These are phyloP conservation scores for Solanum chaucha DNA, from an alignment of 257 asterid species.

Conservation along the genomic window DNA sequence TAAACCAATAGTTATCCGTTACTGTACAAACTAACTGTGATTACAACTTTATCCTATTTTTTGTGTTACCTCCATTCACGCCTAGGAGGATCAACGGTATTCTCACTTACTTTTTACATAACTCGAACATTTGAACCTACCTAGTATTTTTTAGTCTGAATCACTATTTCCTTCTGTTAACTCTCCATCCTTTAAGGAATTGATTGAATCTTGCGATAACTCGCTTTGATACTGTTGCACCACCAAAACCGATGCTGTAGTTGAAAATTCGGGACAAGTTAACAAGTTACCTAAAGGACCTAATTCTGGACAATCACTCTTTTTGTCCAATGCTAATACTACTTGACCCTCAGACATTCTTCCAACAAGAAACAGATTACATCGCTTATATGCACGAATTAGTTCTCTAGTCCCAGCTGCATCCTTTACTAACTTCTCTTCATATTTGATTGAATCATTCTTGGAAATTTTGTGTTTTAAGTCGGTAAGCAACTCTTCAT, in stretches of 20 bases:
- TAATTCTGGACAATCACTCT: slow-evolving; percentile 38
- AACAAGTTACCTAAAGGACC: slow-evolving; percentile 44
- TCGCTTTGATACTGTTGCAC: slow-evolving; percentile 42
- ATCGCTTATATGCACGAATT: slow-evolving; percentile 8
- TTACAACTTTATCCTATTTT: background rate
- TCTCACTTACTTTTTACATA: background rate
- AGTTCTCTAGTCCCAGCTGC: slow-evolving; percentile 11
- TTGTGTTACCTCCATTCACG: background rate
- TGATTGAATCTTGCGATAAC: slow-evolving; percentile 21
- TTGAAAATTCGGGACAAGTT: slow-evolving; percentile 22
- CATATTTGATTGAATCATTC: slow-evolving; percentile 18
- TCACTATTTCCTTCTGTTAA: background rate
- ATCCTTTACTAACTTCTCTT: slow-evolving; percentile 17
- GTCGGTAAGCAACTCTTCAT: slow-evolving; percentile 20
- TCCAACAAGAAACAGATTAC: slow-evolving; percentile 42
- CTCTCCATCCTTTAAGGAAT: slow-evolving; percentile 20
- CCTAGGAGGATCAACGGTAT: background rate
- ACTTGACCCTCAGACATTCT: slow-evolving; percentile 38
- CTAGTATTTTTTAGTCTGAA: background rate
- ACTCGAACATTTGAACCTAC: background rate
- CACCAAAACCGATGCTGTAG: slow-evolving; percentile 47
- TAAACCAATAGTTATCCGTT: background rate
- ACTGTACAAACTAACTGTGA: background rate
- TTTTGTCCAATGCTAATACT: slow-evolving; percentile 15
- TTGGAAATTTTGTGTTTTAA: slow-evolving; percentile 9